Evolutionary conservation across 2,329 filamentous ascomycete genomes (phyloP), one percentile per base, ranked within the genome.

Genomic region (Nemania diffusa): DNA sequence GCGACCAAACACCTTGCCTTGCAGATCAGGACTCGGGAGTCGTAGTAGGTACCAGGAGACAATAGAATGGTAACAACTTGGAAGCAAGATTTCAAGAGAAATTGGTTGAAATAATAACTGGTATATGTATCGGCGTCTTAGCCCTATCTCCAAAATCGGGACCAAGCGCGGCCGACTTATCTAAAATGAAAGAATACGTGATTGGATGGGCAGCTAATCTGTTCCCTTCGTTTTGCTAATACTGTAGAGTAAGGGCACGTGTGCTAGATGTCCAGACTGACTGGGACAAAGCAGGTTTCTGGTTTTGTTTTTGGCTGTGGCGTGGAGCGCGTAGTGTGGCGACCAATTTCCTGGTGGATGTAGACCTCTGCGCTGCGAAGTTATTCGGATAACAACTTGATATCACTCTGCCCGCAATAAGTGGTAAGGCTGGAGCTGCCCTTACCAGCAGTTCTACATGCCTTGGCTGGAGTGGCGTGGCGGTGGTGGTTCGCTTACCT

Each of bases 371-470:
- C 56, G 57, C 15, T 26, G 37, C n/a, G 57, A 44, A 48, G 56
- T 37, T 69, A 67, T 34, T 61, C 9, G 29, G 7, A 64, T 67
- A 69, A 69, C 67, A 67, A 50, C 34, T 64, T 26, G 29, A 67
- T 48, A 67, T 62, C 37, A 51, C 15, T 26, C 40, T 11, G 1
- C 26, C 32, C 1, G 60, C 20, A 55, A 27, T 20, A 37, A 15
- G 15, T 69, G 64, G 24, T 67, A 69, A 53, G 64, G 64, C 67
- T 61, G 37, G 59, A 67, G 60, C 57, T 57, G 13, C 34, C 46
- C 44, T 13, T 64, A 67, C 52, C 58, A 61, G 24, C 24, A 24
- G 22, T 27, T 50, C 8, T 52, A 26, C 57, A 40, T n/a, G n/a
- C n/a, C n/a, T n/a, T n/a, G n/a, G n/a, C n/a, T n/a, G n/a, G n/a